These are phyloP conservation scores for Alternaria arborescens DNA, from an alignment of 2,329 filamentous ascomycete genomes.

Conservation along the genomic window DNA sequence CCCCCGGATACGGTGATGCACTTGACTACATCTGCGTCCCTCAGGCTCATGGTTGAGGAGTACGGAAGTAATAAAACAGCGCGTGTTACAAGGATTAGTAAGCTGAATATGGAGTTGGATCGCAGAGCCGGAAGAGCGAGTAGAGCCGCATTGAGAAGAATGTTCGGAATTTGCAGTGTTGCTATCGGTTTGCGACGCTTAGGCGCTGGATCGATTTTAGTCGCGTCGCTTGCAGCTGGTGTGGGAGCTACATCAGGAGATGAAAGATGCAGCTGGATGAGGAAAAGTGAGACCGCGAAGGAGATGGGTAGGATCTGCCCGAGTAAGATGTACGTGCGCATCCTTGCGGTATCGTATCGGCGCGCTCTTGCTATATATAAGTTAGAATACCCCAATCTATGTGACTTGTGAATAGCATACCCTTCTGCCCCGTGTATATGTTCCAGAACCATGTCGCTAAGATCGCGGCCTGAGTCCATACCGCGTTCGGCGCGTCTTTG, in stretches of 20 bases:
- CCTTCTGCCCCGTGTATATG: slow-evolving; percentile 39
- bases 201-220: not conserved
- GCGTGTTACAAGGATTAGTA: slow-evolving; percentile 30
- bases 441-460: slow-evolving; percentile 44
- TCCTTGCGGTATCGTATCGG: slow-evolving; percentile 14
- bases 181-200: slow-evolving; percentile 22
- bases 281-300: slow-evolving; percentile 38
- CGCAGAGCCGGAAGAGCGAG: slow-evolving; percentile 31
- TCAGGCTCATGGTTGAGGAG: slow-evolving; percentile 24
- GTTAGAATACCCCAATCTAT: not conserved
- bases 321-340: slow-evolving; percentile 38
- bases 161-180: slow-evolving; percentile 34
- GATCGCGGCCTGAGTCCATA: slow-evolving; percentile 39
- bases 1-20: slow-evolving; percentile 35
- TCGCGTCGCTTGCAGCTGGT: not conserved
- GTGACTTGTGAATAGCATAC: slow-evolving; percentile 9
- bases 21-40: slow-evolving; percentile 27
- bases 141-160: slow-evolving; percentile 36
- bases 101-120: slow-evolving; percentile 26
- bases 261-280: slow-evolving; percentile 38
- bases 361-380: slow-evolving; percentile 22
- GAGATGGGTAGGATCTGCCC: slow-evolving; percentile 42
- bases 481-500: slow-evolving; percentile 28
- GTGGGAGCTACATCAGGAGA: slow-evolving; percentile 20
- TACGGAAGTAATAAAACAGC: slow-evolving; percentile 36